These are phyloP conservation scores for Adansonia madagascariensis DNA, from an alignment of 441 rosid species.

Conservation along the genomic window DNA sequence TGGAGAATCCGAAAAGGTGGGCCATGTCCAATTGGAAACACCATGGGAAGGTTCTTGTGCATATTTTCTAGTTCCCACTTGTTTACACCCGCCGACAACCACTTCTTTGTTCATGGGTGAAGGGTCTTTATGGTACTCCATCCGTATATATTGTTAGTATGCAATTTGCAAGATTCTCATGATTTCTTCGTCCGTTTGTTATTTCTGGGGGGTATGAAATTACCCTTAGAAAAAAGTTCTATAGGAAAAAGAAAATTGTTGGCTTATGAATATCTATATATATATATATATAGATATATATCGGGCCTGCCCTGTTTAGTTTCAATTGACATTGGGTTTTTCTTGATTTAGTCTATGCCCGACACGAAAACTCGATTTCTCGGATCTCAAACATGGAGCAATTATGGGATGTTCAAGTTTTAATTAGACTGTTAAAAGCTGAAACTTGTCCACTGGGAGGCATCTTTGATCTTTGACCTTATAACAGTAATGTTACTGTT, in stretches of 20 bases:
- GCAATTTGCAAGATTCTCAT: neutral
- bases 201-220: neutral
- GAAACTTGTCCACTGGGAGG: too few species aligned
- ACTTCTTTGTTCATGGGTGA: neutral
- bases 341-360: too few species aligned
- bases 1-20: constrained; percentile 28
- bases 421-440: too few species aligned
- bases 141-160: neutral
- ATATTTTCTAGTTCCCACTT: constrained; percentile 12
- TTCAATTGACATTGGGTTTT: too few species aligned
- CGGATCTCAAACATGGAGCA: too few species aligned
- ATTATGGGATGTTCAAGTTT: too few species aligned
- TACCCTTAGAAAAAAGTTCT: neutral
- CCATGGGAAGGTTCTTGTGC: constrained; percentile 34
- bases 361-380: too few species aligned
- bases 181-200: neutral
- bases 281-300: too few species aligned
- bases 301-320: neutral
- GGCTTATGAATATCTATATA: too few species aligned
- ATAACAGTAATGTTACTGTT: too few species aligned
- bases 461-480: too few species aligned
- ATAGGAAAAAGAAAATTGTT: too few species aligned
- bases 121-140: neutral
- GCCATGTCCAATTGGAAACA: constrained; percentile 19
- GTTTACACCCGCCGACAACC: constrained; percentile 27